Evolutionary conservation across 805 yeast genomes (phyloP), one percentile per base, ranked within the genome.

Genomic region (Candida tibetensis): DNA sequence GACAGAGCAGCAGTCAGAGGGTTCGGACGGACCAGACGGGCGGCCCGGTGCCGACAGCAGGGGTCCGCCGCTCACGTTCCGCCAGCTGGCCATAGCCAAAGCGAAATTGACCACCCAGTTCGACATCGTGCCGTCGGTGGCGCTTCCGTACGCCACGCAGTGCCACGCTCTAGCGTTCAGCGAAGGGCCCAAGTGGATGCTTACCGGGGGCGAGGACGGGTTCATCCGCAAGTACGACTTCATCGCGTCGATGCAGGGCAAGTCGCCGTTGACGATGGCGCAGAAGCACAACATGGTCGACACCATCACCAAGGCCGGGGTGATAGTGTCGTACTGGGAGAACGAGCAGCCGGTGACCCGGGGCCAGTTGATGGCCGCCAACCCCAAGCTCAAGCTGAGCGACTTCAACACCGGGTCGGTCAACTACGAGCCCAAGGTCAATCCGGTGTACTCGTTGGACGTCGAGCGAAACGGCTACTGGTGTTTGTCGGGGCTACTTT

Each of bases 131-230:
- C 98, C 99, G 0, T 76, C 84, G 8, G 95, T 85, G 15, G 96
- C 97, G 2, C 81, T 90, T 8, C 91, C 95, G 1, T 88, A 86
- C 51, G 73, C 87, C 1, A 65, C 86, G 1, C 81, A 85, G 18
- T 82, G 93, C 22, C 88, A 88, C 60, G 75, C 93, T 2, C 49
- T 91, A 25, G 82, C 90, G 2, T 66, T 88, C 32, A 77, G 95
- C 1, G 78, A 76, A 50, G 95, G 95, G 4, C 82, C 89, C 29
- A 82, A 81, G 53, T 90, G 89, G 83, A 69, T 93, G 28, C 83
- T 90, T 51, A 82, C 96, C 1, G 99, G 99, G 15, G 98, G 98
- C 7, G 91, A 85, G 47, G 99, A 93, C 60, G 99, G 99, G 4
- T 86, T 81, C 51, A 85, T 93, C 23, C 70, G 99, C 33, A 89